Evolutionary conservation across 257 asterid species (phyloP).

Genomic region (Salvia miltiorrhiza): DNA sequence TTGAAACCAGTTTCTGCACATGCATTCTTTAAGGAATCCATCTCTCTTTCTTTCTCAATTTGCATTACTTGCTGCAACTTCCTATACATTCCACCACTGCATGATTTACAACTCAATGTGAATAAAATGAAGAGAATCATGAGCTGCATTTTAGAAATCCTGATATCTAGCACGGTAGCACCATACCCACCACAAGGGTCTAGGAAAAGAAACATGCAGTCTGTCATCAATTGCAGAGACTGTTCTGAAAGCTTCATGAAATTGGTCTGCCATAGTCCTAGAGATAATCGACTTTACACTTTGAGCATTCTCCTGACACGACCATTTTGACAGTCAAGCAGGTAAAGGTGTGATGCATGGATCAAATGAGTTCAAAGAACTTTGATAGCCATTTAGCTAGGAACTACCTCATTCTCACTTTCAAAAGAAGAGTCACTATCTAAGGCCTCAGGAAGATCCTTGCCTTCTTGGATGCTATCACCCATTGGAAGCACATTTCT

Average conservation of each 20-base stretch:
- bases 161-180: constrained; percentile 22
- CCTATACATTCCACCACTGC: constrained; percentile 48
- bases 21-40: constrained; percentile 38
- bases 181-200: constrained; percentile 50
- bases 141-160: constrained; percentile 14
- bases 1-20: constrained; percentile 27
- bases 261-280: constrained; percentile 68
- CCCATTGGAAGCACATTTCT: constrained; percentile 31
- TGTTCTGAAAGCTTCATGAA: constrained; percentile 68
- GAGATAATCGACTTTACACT: constrained; percentile 30
- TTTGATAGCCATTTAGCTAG: constrained; percentile 19
- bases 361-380: constrained; percentile 18
- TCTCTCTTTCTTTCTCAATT: constrained; percentile 66
- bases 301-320: constrained; percentile 53
- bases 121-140: constrained; percentile 1
- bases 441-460: constrained; percentile 44
- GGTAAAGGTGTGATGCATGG: constrained; percentile 11
- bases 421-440: constrained; percentile 37
- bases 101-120: constrained; percentile 1
- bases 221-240: constrained; percentile 31
- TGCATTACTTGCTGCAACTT: constrained; percentile 67
- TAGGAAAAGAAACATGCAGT: constrained; percentile 30
- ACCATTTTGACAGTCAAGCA: constrained; percentile 16
- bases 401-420: constrained; percentile 55
- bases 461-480: constrained; percentile 38